Evolutionary conservation across 805 yeast genomes (phyloP).

Genomic region (Tanozyma kutaoensis): DNA sequence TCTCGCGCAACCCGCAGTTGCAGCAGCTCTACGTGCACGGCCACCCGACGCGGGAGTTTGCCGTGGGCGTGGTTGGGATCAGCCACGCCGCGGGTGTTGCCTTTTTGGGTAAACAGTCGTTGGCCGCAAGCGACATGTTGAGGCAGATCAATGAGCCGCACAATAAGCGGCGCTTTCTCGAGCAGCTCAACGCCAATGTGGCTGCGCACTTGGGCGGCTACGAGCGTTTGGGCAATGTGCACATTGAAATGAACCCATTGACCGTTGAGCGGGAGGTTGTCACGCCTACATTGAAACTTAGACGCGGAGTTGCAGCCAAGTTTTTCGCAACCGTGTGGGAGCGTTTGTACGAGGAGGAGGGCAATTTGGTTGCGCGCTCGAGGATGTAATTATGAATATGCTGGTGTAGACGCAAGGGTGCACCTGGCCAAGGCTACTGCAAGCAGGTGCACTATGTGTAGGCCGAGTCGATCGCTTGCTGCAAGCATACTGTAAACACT

Average conservation of each 20-base stretch:
- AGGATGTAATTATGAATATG: too few species aligned
- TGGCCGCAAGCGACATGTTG: constrained; percentile 7
- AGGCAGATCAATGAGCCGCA: constrained; percentile 13
- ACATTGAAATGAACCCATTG: constrained; percentile 44
- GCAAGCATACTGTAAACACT: too few species aligned
- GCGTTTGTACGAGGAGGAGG: constrained; percentile 5
- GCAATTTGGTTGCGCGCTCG: constrained; percentile 1
- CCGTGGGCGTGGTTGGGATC: constrained; percentile 18
- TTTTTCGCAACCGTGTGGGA: constrained; percentile 8
- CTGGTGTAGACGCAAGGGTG: too few species aligned
- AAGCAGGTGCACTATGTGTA: too few species aligned
- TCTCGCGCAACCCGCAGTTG: constrained; percentile 14
- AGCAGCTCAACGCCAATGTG: constrained; percentile 22
- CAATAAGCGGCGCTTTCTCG: constrained; percentile 20
- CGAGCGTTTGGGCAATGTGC: constrained; percentile 46
- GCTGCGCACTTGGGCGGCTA: constrained; percentile 36
- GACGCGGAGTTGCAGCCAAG: constrained; percentile 21
- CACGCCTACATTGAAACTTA: constrained; percentile 53
- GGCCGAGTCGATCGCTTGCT: too few species aligned
- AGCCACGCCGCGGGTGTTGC: constrained; percentile 7
- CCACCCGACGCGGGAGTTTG: constrained; percentile 12
- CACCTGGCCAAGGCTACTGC: too few species aligned
- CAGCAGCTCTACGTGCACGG: constrained; percentile 21
- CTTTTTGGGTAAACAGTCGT: not conserved
- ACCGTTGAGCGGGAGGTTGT: constrained; percentile 46